Evolutionary conservation across 2,329 filamentous ascomycete genomes (phyloP).

Genomic region (Plenodomus tracheiphilus): DNA sequence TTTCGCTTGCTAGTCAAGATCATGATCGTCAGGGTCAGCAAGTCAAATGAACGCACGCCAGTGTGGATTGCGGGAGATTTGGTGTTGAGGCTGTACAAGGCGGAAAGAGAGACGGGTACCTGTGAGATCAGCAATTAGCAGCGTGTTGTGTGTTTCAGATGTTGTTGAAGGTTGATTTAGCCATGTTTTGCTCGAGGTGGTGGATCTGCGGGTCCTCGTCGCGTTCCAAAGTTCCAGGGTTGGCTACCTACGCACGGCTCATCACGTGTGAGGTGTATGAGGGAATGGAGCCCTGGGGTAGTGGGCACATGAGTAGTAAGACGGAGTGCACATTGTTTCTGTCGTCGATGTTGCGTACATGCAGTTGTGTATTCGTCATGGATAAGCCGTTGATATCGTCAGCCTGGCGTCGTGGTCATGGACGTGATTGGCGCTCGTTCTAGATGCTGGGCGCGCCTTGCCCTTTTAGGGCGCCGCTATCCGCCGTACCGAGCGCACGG

Average conservation of each 20-base stretch:
- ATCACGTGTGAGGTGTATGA: neutral
- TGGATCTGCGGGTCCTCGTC: neutral
- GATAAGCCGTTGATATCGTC: slow-evolving; percentile 4
- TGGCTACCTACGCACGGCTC: too few relatives aligned
- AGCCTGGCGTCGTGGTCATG: neutral
- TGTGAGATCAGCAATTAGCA: neutral
- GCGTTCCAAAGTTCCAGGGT: too few relatives aligned
- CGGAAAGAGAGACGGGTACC: neutral
- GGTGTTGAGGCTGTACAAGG: neutral
- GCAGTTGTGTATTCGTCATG: neutral
- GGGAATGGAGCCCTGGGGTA: neutral
- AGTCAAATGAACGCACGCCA: neutral
- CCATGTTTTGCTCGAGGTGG: neutral
- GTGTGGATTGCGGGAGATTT: neutral
- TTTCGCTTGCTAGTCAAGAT: slow-evolving; percentile 3
- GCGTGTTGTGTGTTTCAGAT: slow-evolving; percentile 3
- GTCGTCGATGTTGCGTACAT: neutral
- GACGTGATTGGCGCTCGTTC: slow-evolving; percentile 6
- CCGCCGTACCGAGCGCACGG: slow-evolving; percentile 13
- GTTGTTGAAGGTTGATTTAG: neutral
- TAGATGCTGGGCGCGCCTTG: slow-evolving; percentile 1
- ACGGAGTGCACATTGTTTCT: neutral
- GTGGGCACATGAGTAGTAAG: neutral
- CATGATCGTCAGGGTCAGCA: slow-evolving; percentile 15
- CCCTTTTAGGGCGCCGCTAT: slow-evolving; percentile 7